Evolutionary conservation across 2,329 filamentous ascomycete species (phyloP), one percentile per base, ranked within the genome.

Genomic region (Verticillium tricorpus): DNA sequence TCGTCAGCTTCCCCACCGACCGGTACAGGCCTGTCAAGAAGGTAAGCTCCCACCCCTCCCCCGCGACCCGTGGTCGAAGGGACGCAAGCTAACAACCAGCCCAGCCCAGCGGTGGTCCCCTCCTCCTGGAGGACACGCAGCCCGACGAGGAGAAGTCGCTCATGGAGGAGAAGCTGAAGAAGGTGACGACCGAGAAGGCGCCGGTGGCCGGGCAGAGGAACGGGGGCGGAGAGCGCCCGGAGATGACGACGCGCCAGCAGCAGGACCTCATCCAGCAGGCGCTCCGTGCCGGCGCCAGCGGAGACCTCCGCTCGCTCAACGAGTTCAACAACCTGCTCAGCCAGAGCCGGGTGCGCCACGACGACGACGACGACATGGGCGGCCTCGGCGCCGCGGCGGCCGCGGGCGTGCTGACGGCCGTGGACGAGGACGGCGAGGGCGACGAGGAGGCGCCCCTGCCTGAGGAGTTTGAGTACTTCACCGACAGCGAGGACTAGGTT

Each of bases 101-200:
- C 12, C 69, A 96, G 90, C 92, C 94, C 65, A 98, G 94, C 52
- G 94, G 95, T 67, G 95, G 95, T 67, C 92, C 96, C 40, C 88
- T 98, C 37, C 84, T 99, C n/a, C 86, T 99, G 25, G 83, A 91
- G 61, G 95, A 99, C 74, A 93, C 89, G 15, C 85, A 89, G 67
- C 90, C 93, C 0, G 85, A 87, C 1, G 90, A 96, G 74, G 78
- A 88, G 57, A 96, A 96, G 74, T 81, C 87, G 19, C 83, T 95
- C 8, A 85, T 99, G 57, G 95, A 98, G 74, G 87, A 98, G 76
- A 97, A 96, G 80, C 86, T 96, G 52, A 95, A 93, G 83, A 97
- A 96, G 75, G 83, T 84, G 4, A 83, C 83, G 1, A 86, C 81
- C 0, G 86, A 89, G 69, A 85, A 83, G 61, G 85, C 86, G 0